Percentiles rank a stretch among this genome's conserved stretches.
Conservation (phyloP, 1,284 basidiomycete genomes). For the Rhodotorula sp. region DNA sequence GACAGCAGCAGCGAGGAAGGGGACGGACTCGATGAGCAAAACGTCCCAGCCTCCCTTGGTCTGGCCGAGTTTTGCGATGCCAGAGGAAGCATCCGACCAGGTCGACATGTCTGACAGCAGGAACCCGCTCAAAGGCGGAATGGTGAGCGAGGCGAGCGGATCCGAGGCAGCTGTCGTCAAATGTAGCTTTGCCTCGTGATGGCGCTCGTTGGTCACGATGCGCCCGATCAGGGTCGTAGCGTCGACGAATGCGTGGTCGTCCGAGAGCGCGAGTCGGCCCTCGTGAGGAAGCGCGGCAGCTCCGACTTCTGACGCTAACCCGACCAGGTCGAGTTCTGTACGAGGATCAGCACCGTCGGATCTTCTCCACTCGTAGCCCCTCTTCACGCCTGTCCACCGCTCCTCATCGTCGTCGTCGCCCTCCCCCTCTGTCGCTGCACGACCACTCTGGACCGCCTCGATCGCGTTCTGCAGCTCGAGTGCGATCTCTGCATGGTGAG, state of each 20-base stretch:
- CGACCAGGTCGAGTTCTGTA: constrained; percentile 16
- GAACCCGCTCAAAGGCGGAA: constrained; percentile 33
- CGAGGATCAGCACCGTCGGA: background rate
- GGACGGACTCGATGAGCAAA: constrained; percentile 31
- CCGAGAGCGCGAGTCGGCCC: background rate
- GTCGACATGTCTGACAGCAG: constrained; percentile 25
- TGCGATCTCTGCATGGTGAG: constrained; percentile 22
- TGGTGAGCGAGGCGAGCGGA: background rate
- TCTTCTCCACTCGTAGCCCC: background rate
- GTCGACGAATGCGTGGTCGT: background rate
- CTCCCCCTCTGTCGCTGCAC: constrained; percentile 2
- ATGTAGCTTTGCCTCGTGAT: background rate
- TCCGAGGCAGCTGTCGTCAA: background rate
- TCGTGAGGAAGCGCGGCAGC: too few relatives aligned
- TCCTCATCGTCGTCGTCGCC: background rate
- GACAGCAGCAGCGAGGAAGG: background rate
- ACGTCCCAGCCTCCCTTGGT: constrained; percentile 27
- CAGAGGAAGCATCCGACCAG: constrained; percentile 15
- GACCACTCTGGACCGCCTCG: constrained; percentile 9
- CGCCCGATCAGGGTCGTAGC: constrained; percentile 4
- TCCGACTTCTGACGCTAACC: background rate
- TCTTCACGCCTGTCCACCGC: constrained; percentile 8
- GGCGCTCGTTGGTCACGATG: constrained; percentile 10
- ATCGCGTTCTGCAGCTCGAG: constrained; percentile 16
- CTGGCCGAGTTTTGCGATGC: background rate